phyloP scores from a whole-genome alignment of 2,329 filamentous ascomycete genomes.

The Lojkania enalia region DNA sequence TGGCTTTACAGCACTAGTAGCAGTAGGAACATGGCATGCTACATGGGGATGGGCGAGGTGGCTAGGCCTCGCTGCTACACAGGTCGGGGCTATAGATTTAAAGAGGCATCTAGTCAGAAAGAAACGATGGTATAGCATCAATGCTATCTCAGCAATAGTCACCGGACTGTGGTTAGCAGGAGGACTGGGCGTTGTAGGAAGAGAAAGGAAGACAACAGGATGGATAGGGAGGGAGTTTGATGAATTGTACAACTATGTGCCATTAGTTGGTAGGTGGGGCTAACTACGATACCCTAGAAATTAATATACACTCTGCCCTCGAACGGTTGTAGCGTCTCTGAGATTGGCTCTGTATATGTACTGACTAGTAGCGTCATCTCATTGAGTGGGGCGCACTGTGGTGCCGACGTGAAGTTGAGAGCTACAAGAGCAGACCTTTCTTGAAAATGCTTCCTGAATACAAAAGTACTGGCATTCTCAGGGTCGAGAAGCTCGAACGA shows the following conservation, averaged over 20 bases:
- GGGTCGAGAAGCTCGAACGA: conserved; percentile 60
- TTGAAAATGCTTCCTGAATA: conserved; percentile 44
- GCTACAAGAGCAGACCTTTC: conserved; percentile 40
- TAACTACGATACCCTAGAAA: conserved; percentile 34
- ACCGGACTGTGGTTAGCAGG: conserved; percentile 79
- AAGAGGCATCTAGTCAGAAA: conserved; percentile 59
- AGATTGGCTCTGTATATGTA: conserved; percentile 30
- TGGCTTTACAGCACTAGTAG: conserved; percentile 71
- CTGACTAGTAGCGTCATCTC: conserved; percentile 52
- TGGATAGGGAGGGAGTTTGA: conserved; percentile 85
- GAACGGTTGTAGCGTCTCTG: conserved; percentile 32
- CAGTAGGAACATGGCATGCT: conserved; percentile 72
- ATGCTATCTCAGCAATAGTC: conserved; percentile 62
- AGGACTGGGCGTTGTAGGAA: conserved; percentile 75
- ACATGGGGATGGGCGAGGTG: conserved; percentile 86
- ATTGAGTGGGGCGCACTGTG: conserved; percentile 14
- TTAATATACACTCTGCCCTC: conserved; percentile 45
- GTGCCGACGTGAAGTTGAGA: conserved; percentile 44
- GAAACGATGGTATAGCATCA: conserved; percentile 71
- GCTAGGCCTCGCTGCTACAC: conserved; percentile 66
- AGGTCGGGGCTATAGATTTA: conserved; percentile 54
- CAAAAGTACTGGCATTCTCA: conserved; percentile 58
- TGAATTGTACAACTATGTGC: conserved; percentile 66
- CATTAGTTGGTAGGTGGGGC: conserved; percentile 58
- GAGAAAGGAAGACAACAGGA: conserved; percentile 68